Percentiles rank a stretch among this genome's conserved stretches.
Evolutionary conservation across 805 yeast species (phyloP).

Genomic region (Yamadazyma sp.): DNA sequence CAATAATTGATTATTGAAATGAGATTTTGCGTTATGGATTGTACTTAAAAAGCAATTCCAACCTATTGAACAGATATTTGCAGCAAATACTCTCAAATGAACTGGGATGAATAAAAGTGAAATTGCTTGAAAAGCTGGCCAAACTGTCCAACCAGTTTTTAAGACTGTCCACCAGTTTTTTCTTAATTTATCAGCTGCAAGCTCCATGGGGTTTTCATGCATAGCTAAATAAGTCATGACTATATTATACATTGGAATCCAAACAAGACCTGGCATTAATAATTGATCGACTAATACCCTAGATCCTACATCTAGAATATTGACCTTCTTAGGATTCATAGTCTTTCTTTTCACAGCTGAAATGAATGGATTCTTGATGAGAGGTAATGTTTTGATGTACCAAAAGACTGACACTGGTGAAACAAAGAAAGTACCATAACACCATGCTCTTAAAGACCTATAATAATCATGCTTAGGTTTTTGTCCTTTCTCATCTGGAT

Average conservation of each 20-base stretch:
- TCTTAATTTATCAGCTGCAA: slow-evolving; percentile 29
- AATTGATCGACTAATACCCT: slow-evolving; percentile 36
- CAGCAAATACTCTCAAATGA: slow-evolving; percentile 34
- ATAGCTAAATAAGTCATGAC: slow-evolving; percentile 36
- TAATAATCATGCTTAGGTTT: slow-evolving; percentile 20
- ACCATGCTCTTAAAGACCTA: slow-evolving; percentile 34
- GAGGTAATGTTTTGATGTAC: slow-evolving; percentile 37
- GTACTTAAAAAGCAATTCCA: slow-evolving; percentile 44
- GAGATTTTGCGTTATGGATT: slow-evolving; percentile 47
- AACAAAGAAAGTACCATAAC: slow-evolving; percentile 36
- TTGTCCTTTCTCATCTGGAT: slow-evolving; percentile 19
- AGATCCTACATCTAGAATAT: slow-evolving; percentile 18
- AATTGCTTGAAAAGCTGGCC: slow-evolving; percentile 40
- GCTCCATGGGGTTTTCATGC: slow-evolving; percentile 31
- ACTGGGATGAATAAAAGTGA: slow-evolving; percentile 38
- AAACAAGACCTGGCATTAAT: slow-evolving; percentile 34
- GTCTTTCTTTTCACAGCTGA: slow-evolving; percentile 12
- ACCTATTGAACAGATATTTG: slow-evolving; percentile 39
- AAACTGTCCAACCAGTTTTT: slow-evolving; percentile 39
- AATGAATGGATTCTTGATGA: slow-evolving; percentile 34
- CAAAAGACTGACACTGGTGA: slow-evolving; percentile 39
- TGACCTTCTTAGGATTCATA: slow-evolving; percentile 12
- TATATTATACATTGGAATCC: slow-evolving; percentile 42
- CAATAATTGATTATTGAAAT: slow-evolving; percentile 32
- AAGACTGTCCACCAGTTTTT: slow-evolving; percentile 41